These are phyloP conservation scores for Rubus idaeus DNA, from an alignment of 306 rosid species.

Conservation along the genomic window DNA sequence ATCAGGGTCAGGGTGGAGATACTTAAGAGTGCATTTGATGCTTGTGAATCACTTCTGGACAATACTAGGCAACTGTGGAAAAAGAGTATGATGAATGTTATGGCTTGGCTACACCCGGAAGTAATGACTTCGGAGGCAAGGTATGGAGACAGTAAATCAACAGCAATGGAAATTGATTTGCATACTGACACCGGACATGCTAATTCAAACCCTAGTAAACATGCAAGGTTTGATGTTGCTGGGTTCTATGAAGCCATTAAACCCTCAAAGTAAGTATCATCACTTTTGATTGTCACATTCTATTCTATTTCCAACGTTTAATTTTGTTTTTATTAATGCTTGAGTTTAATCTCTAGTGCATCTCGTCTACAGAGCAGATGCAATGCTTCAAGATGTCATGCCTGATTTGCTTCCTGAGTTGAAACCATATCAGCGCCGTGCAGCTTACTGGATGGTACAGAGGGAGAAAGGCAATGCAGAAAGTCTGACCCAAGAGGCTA, in stretches of 20 bases:
- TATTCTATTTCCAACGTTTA: background rate
- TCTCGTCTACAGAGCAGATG: constrained; percentile 57
- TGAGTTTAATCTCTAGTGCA: constrained; percentile 27
- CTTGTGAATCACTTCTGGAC: constrained; percentile 78
- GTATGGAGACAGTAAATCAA: constrained; percentile 51
- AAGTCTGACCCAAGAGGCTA: constrained; percentile 46
- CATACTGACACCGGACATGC: constrained; percentile 38
- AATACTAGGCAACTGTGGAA: constrained; percentile 74
- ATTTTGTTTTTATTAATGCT: constrained; percentile 7
- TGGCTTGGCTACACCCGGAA: constrained; percentile 93
- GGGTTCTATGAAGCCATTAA: constrained; percentile 88
- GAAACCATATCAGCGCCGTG: constrained; percentile 92
- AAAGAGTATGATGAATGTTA: constrained; percentile 80
- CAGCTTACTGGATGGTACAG: constrained; percentile 94
- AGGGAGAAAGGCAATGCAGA: constrained; percentile 59
- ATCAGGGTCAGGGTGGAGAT: constrained; percentile 78
- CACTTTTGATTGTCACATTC: constrained; percentile 22
- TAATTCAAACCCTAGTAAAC: constrained; percentile 28
- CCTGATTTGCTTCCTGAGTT: constrained; percentile 81
- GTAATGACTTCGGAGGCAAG: constrained; percentile 68
- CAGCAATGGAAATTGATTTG: constrained; percentile 49
- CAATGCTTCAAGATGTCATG: constrained; percentile 71
- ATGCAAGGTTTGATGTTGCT: constrained; percentile 62
- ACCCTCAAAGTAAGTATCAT: constrained; percentile 80
- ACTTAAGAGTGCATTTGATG: constrained; percentile 59